Evolutionary conservation across 352 stramenopile species (phyloP).

Genomic region (Globisporangium canariense): DNA sequence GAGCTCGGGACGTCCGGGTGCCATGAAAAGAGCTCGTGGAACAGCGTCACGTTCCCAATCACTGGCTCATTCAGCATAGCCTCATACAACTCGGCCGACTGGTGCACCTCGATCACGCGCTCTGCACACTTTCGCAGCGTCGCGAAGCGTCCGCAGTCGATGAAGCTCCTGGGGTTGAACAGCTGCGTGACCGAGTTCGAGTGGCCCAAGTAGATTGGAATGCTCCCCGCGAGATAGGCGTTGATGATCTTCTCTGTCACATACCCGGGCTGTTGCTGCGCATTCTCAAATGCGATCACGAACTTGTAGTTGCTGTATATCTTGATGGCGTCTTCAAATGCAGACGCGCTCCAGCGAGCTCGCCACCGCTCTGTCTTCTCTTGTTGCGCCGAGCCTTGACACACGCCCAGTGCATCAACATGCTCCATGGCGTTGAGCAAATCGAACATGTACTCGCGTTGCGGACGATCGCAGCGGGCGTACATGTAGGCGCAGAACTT

Average conservation of each 20-base stretch:
- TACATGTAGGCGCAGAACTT: conserved; percentile 56
- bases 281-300: conserved; percentile 71
- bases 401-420: not conserved
- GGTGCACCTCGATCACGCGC: conserved; percentile 38
- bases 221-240: conserved; percentile 47
- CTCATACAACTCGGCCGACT: conserved; percentile 29
- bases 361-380: not conserved
- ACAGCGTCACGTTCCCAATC: conserved; percentile 29
- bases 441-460: conserved; percentile 54
- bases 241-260: conserved; percentile 69
- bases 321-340: conserved; percentile 8
- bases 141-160: conserved; percentile 43
- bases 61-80: conserved; percentile 28
- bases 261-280: conserved; percentile 29
- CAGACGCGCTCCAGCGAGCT: not conserved
- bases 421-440: conserved; percentile 14
- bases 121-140: conserved; percentile 34
- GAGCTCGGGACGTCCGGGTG: conserved; percentile 5
- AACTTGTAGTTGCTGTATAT: conserved; percentile 51
- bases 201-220: conserved; percentile 61
- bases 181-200: conserved; percentile 28
- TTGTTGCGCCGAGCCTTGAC: not conserved
- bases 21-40: conserved; percentile 17
- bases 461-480: conserved; percentile 38
- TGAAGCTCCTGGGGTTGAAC: conserved; percentile 52